Evolutionary conservation across 495 filamentous ascomycete genomes (phyloP), one percentile per base, ranked within the genome.

Genomic region (Stereocaulon alpinum): DNA sequence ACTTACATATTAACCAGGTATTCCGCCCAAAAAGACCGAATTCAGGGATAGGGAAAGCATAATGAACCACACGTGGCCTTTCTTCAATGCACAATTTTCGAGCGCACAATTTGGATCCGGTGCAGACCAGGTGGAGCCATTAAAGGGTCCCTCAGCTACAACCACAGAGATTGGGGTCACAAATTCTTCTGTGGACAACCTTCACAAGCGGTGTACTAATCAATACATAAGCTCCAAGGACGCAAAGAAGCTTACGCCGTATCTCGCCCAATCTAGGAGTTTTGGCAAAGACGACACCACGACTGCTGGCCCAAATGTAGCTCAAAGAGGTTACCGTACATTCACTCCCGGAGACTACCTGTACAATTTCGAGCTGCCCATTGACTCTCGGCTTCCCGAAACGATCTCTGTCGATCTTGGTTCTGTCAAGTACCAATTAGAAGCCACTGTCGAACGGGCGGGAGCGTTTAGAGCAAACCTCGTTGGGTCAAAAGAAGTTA

Each of bases 401-500:
- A 95, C 91, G 0, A 93, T 93, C 40, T 86, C 87, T 64, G 85
- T 94, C 6, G 93, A 93, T 50, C 82, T 95, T 22, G 93, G 91
- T 7, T 87, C 78, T 24, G 91, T 98, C 1, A 85, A 82, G 59
- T 98, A 95, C 75, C 86, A 94, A 63, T 73, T 98, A 45, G 91
- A 98, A 66, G 88, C 89, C 1, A 80, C 82, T 32, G 85, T 97
- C 9, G 92, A 96, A 72, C 84, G 93, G 56, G 83, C 91, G 2
- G 94, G 94, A 3, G 87, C 92, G 4, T 97, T 98, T 74, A 87
- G 91, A 62, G 82, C 90, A 24, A 97, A 95, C 63, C 80, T 98
- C 2, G 76, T 89, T 40, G 93, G 93, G 20, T 79, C 74, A 15
- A 86, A 89, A 70, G 94, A 97, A 68, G 83, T 98, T 11, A 81